Base-by-base conservation (phyloP, 331 rosid species). In the Acacia concinna region DNA sequence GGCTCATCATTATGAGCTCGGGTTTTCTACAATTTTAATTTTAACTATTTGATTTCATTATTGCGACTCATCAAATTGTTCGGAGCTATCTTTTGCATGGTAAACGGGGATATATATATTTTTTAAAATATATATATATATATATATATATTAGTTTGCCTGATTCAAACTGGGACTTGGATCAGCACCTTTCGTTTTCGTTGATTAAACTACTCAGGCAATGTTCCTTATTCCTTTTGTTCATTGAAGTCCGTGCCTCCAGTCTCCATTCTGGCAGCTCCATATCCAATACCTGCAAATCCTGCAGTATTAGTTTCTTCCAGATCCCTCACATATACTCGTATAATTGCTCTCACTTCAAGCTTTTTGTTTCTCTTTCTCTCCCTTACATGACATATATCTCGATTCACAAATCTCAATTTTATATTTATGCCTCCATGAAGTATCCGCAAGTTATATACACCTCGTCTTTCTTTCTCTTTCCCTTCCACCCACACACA, bases 191-290 rank as follows among this genome's bases (percentile, higher is more conserved):
- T 78, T 70, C 78, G 86, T 86, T 87, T 88, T 88, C 52, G 75
- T 89, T 90, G 96, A 92, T 89, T 89, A 92, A 92, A 91, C 93
- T 76, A 87, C 84, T 82, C 97, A 83, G 82, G 81, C 91, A 84
- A 88, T 91, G 98, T 92, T 94, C 97, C 92, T 94, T 87, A 57
- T 92, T 93, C 85, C 89, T 87, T 89, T 81, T 77, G 74, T 82
- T 81, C 95, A 82, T 90, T 84, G 95, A 88, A 90, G 83, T 92
- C 90, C 84, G 94, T 86, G 97, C 92, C 38, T 60, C 35, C 66
- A 60, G 35, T 83, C 63, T 43, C 35, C 52, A 70, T 71, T 73
- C 83, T 83, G 83, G 80, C 88, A 82, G 82, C 65, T 40, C 65
- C 73, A 46, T 46, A 44, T 51, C 63, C 68, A 52, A 8, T 11